These are phyloP conservation scores for Phytophthora lateralis DNA, from an alignment of 352 stramenopile species.

Conservation along the genomic window DNA sequence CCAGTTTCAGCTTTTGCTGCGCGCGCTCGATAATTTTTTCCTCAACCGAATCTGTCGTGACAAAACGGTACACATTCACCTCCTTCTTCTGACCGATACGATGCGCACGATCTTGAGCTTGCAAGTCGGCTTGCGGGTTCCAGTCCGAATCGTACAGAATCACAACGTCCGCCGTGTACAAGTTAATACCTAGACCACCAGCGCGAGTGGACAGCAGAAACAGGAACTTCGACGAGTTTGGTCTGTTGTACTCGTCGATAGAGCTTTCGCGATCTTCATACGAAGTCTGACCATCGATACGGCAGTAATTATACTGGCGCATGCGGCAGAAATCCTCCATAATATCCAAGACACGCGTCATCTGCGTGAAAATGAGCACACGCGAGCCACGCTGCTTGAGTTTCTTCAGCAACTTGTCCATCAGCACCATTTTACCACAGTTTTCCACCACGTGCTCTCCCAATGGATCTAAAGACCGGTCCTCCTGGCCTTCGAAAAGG, in stretches of 20 bases:
- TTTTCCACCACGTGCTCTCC: constrained; percentile 97
- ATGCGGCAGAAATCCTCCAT: constrained; percentile 97
- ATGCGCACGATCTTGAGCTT: constrained; percentile 96
- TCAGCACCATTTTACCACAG: constrained; percentile 97
- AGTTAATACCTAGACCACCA: constrained; percentile 98
- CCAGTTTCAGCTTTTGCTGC: constrained; percentile 96
- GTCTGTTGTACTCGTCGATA: constrained; percentile 96
- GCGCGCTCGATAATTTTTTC: constrained; percentile 99
- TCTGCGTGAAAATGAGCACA: constrained; percentile 94
- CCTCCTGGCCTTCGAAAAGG: constrained; percentile 96
- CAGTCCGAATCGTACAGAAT: constrained; percentile 99
- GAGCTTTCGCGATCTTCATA: constrained; percentile 86
- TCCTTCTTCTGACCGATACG: constrained; percentile 99
- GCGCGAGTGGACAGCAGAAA: constrained; percentile 98
- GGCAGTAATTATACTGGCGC: constrained; percentile 89
- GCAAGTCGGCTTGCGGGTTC: constrained; percentile 98
- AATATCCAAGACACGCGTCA: constrained; percentile 94
- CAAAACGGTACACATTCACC: constrained; percentile 95
- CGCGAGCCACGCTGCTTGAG: constrained; percentile 89
- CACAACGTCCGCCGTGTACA: constrained; percentile 98
- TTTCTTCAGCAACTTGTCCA: constrained; percentile 93
- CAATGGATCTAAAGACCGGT: constrained; percentile 93
- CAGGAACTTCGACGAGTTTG: constrained; percentile 96
- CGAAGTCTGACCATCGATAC: constrained; percentile 89
- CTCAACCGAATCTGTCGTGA: constrained; percentile 97